Evolutionary conservation across 352 stramenopile species (phyloP), one percentile per base, ranked within the genome.

Genomic region (Phytopythium mirpurense): DNA sequence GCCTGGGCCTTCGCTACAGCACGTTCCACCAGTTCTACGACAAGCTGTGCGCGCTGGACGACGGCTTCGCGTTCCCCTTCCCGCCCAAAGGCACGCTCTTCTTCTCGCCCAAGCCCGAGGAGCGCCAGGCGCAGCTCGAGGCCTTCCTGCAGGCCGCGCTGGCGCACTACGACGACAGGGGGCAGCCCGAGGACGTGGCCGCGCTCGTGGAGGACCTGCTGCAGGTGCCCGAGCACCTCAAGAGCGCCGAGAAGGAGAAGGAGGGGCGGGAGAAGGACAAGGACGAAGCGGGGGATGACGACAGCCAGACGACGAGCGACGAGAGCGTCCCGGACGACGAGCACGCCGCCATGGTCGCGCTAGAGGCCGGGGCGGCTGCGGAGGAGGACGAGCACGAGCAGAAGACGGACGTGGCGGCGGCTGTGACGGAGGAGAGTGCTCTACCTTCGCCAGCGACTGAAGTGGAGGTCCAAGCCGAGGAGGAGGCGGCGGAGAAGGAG

Each of bases 41-140:
- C 57, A 64, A 78, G 53, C 59, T 90, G 40, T 36, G 69, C 37
- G 58, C 63, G 8, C 32, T 56, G n/a, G 73, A 74, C 37, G 56
- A 51, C 32, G 52, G 62, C 14, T 87, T 88, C 43, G 42, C 57
- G n/a, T 82, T 73, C 42, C 50, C 74, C 4, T 90, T 90, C 51
- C 80, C 80, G 16, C 70, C 72, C 47, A 88, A 88, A 46, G 71
- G 77, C 45, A 58, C 64, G 42, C 67, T 86, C 54, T 90, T 87
- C 64, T 87, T 74, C 60, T 78, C 71, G 32, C 73, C 80, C 24
- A 58, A 74, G 54, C 80, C 80, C 1, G 62, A 74, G 41, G 62
- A 86, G 50, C 71, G 80, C 27, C 67, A 85, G 50, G 50, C 65
- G 43, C 73, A 85, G 55, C 75, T 90, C 47, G 67, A 88, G 47